These are phyloP conservation scores for Quercus lobata DNA, from an alignment of 331 rosid species.

Conservation along the genomic window DNA sequence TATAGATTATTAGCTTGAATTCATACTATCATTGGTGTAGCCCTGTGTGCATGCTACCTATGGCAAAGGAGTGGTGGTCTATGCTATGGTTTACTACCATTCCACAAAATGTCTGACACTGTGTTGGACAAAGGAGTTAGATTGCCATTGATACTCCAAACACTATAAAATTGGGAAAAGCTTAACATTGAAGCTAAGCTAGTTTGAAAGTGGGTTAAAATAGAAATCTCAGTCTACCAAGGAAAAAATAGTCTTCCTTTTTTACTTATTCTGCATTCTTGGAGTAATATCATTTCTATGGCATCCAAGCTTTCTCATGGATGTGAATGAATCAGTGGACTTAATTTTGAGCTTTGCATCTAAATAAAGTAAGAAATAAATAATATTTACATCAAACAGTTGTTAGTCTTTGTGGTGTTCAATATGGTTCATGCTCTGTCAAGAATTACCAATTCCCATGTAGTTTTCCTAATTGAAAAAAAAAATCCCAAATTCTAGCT, in stretches of 20 bases:
- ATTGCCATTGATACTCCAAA: background rate
- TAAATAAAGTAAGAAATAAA: conserved; percentile 12
- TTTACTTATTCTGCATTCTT: background rate
- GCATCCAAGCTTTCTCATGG: background rate
- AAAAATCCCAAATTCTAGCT: conserved; percentile 1
- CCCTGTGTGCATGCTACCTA: background rate
- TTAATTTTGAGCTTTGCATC: conserved; percentile 1
- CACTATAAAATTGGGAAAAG: background rate
- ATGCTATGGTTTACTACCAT: background rate
- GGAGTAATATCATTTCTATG: background rate
- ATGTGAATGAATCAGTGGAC: background rate
- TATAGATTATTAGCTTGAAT: background rate
- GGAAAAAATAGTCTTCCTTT: background rate
- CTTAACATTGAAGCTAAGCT: background rate
- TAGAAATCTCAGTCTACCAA: background rate
- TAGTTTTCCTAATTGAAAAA: background rate
- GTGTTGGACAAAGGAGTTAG: background rate
- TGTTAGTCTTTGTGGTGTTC: background rate
- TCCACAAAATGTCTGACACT: background rate
- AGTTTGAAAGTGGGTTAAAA: background rate
- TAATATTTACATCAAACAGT: background rate
- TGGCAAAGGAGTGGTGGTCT: too few species aligned
- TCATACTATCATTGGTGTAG: background rate
- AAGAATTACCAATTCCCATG: background rate
- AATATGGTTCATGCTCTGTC: background rate